Base-by-base conservation (phyloP, 257 asterid species). In the Ophiorrhiza pumila region DNA sequence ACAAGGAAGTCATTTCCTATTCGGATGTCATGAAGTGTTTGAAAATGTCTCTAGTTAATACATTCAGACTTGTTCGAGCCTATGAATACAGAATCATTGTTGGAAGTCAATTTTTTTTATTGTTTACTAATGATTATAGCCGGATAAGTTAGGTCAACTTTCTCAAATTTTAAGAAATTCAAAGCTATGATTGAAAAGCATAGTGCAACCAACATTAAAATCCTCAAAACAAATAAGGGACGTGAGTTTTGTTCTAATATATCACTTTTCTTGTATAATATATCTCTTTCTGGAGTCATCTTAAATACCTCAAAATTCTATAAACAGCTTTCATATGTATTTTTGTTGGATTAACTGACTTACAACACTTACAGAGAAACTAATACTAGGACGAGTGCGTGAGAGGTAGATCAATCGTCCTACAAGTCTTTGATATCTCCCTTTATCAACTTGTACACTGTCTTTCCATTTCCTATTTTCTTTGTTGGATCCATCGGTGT, bases 91-190 rank as follows among this genome's bases (percentile, higher is more conserved):
- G 2, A 7, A 15, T 66, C 55, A 4, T 37, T 53, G 50, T 52
- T 46, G 65, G 65, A n/a, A 53, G 25, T 34, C 4, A 11, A 2
- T 39, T 52, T n/a, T 53, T 55, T 13, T 9, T 39, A 4, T 18
- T 41, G 1, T 70, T 70, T 57, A 71, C 7, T 27, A 29, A 71
- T 59, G 68, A 71, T 59, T 42, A 14, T 35, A 70, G 53, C 52
- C 41, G 13, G 15, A 23, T 34, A 74, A 56, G 74, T 43, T 68
- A 69, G 70, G 69, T 68, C 2, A 67, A 57, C 45, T 75, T 75
- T 37, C 3, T 67, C 20, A 4, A 56, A 46, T 5, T 68, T 76
- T 34, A 46, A 49, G 27, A 41, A 43, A 2, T 75, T 56, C 6
- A 58, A 53, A 20, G 50, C 5, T 7, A 13, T 14, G 20, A 59